Evolutionary conservation across 768 basidiomycete species (phyloP).

Genomic region (Auriscalpium orientale): DNA sequence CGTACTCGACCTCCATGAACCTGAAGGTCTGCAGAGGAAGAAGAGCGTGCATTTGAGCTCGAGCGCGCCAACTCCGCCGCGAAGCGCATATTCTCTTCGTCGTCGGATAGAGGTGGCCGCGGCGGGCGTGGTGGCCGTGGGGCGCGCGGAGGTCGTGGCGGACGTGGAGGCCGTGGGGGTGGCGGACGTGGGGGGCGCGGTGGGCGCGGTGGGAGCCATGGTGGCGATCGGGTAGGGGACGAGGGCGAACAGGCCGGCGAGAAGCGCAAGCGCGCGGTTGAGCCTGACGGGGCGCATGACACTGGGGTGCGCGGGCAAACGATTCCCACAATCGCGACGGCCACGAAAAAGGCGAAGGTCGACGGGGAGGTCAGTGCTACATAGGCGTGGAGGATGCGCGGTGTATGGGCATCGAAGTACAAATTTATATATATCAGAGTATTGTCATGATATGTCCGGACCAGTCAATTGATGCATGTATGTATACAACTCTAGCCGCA

Average conservation of each 20-base stretch:
- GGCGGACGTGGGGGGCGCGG: constrained; percentile 23
- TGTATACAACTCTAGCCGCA: too few species aligned
- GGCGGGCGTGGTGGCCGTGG: constrained; percentile 14
- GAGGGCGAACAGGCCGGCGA: constrained; percentile 44
- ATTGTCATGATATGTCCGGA: too few species aligned
- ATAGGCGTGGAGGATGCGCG: too few species aligned
- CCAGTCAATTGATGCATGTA: too few species aligned
- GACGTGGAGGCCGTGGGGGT: constrained; percentile 31
- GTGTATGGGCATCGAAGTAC: too few species aligned
- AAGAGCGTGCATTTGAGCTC: constrained; percentile 65
- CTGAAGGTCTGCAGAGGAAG: constrained; percentile 42
- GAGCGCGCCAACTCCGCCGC: constrained; percentile 69
- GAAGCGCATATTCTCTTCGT: constrained; percentile 30
- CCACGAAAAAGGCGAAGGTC: constrained; percentile 27
- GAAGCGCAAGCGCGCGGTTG: constrained; percentile 70
- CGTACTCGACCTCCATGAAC: not conserved
- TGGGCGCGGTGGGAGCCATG: constrained; percentile 16
- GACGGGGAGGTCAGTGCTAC: not conserved
- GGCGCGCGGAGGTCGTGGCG: constrained; percentile 40
- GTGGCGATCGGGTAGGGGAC: constrained; percentile 15
- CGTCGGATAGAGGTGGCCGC: not conserved
- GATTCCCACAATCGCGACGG: constrained; percentile 39
- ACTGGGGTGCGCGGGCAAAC: constrained; percentile 55
- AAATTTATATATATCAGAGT: too few species aligned
- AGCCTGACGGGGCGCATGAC: constrained; percentile 72